A percentile compares a stretch with the other conserved stretches of the same genome.
Conservation (phyloP, 1,139 yeast genomes). For the Candida pseudocylindracea region DNA sequence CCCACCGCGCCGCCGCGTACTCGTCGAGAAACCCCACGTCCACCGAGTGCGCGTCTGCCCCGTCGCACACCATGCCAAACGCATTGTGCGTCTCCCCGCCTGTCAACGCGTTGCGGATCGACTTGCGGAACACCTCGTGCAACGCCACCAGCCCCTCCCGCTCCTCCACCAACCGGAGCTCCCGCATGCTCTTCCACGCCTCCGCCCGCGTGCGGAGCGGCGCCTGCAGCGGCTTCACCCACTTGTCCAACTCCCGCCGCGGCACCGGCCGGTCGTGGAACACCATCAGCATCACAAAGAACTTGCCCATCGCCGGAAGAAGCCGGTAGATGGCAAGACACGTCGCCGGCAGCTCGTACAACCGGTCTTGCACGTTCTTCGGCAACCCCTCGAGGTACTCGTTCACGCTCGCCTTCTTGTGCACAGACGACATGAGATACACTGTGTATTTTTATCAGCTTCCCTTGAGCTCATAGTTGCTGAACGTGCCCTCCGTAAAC, state of each 20-base stretch:
- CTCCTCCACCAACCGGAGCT: conserved; percentile 58
- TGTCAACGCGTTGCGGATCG: conserved; percentile 65
- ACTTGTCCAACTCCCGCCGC: conserved; percentile 43
- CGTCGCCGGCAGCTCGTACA: conserved; percentile 72
- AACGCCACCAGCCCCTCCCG: conserved; percentile 28
- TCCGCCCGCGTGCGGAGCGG: conserved; percentile 32
- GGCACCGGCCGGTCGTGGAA: conserved; percentile 61
- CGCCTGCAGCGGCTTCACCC: conserved; percentile 42
- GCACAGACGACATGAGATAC: too few relatives aligned
- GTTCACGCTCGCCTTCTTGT: conserved; percentile 46
- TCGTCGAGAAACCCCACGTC: conserved; percentile 45
- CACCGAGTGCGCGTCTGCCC: conserved; percentile 20
- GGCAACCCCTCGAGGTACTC: conserved; percentile 84
- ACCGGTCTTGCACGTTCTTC: conserved; percentile 54
- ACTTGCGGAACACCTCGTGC: conserved; percentile 51
- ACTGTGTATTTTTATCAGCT: too few relatives aligned
- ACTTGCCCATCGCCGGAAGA: conserved; percentile 75
- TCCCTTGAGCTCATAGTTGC: too few relatives aligned
- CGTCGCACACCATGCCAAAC: conserved; percentile 16
- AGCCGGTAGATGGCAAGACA: conserved; percentile 79
- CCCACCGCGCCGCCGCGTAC: conserved; percentile 84
- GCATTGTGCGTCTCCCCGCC: conserved; percentile 38
- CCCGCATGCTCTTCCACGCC: conserved; percentile 54
- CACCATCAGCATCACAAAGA: conserved; percentile 70
- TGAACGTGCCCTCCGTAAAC: too few relatives aligned